Base-by-base conservation (phyloP, 306 rosid species). In the cucumber (Cucumis sativus) region DNA sequence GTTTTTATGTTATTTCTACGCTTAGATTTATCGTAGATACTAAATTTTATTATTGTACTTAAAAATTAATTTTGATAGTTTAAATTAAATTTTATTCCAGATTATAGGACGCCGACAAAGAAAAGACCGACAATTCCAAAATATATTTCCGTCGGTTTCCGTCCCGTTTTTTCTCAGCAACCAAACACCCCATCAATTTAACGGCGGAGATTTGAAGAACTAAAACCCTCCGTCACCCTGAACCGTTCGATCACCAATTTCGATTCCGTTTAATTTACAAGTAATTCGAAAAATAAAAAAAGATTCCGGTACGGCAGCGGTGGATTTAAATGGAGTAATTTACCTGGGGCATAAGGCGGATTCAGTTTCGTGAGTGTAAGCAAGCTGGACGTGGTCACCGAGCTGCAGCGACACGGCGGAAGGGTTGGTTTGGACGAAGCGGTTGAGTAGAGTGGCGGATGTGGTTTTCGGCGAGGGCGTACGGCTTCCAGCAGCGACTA, bases 391-490 rank as follows among this genome's bases (percentile, higher is more conserved):
- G 16, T 92, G 74, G 52, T 94, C 98, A 21, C 96, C 93, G 71
- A 88, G 79, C 83, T 85, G 86, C 30, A 91, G 10, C 56, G 96
- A 89, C 62, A 94, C 97, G 20, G 93, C 85, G 15, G 90, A 86
- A 5, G 75, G 71, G 74, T 88, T 88, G 65, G 43, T 80, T 74
- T 85, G 77, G 3, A 84, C 69, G 81, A 95, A 95, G 47, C 93
- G 96, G 79, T 87, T 86, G 58, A 87, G 13, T 68, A 95, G 89
- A 25, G 89, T 77, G 10, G 82, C 62, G 54, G 97, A 78, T 15
- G 86, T 84, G 54, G 35, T 87, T 84, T 95, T 95, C 2, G 98
- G 96, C 0, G 98, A 95, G 14, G 98, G 98, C 0, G 98, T 95
- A 18, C 96, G 81, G 88, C 96, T 79, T 17, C 97, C 97, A 77